Conservation (phyloP, 1,284 basidiomycete species). For the Neotropicomus parvogracilis region DNA sequence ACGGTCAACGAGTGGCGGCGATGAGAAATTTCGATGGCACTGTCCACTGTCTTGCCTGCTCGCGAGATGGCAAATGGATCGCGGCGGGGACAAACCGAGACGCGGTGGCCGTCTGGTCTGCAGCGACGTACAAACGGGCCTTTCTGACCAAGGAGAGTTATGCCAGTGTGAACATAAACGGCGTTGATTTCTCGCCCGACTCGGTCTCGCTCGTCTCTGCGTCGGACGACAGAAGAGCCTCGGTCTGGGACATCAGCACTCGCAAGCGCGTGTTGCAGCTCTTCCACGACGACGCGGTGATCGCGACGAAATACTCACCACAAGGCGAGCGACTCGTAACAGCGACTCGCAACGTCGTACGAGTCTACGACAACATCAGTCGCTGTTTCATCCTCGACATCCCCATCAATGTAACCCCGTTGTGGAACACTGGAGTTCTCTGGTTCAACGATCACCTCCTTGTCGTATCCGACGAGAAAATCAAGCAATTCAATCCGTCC, state of each 20-base stretch:
- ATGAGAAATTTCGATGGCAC: background rate
- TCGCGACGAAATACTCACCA: background rate
- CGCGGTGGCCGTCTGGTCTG: background rate
- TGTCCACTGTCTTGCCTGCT: background rate
- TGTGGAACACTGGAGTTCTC: background rate
- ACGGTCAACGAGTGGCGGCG: background rate
- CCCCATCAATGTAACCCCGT: background rate
- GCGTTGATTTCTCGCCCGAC: conserved; percentile 2
- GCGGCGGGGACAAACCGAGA: background rate
- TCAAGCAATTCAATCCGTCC: background rate
- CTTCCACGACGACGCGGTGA: background rate
- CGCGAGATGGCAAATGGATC: background rate
- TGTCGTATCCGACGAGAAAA: background rate
- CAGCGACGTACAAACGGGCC: background rate
- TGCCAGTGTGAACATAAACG: background rate
- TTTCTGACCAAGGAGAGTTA: background rate
- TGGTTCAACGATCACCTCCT: background rate
- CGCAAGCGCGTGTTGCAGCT: background rate
- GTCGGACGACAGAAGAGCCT: background rate
- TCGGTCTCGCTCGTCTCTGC: background rate
- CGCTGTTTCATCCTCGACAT: background rate
- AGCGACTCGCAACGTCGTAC: background rate
- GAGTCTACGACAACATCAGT: background rate
- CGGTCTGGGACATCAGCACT: background rate
- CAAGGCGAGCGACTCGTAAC: background rate